Evolutionary conservation across 805 yeast species (phyloP), one percentile per base, ranked within the genome.

Genomic region (Alloascoidea hylecoeti): DNA sequence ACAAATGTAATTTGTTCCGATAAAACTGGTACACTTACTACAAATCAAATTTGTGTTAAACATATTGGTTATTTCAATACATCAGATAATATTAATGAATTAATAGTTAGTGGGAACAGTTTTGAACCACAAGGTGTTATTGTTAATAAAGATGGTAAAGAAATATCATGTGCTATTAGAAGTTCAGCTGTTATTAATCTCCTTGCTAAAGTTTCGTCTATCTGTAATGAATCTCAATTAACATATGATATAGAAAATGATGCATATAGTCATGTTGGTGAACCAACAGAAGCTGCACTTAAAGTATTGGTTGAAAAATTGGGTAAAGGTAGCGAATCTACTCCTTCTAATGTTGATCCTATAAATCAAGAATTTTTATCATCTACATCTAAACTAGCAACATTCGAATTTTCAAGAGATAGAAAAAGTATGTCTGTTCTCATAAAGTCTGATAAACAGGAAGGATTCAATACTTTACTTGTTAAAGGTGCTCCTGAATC

Each of bases 1-100:
- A 96, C 86, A 28, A 88, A 86, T 52, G 96, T 86, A 35, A 83
- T 86, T 47, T 85, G 96, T 53, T 75, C 92, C 3, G 96, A 86
- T 59, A 85, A 86, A 50, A 86, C 95, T 2, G 92, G 92, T 43
- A 86, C 95, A 5, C 66, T 86, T 47, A 86, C 96, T 16, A 82
- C 80, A 52, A 86, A 85, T 55, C 92, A 81, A 55, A 83, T 85
- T 94, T 81, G 95, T 9, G 85, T 83, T 4, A 77, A n/a, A n/a
- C 30, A 23, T 23, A n/a, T 23, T 9, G 30, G 30, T 23, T 23
- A 23, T n/a, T 23, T 23, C n/a, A 23, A n/a, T 23, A n/a, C 13
- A 9, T 9, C 30, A 9, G 30, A 23, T 23, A 9, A 23, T 9
- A 9, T 23, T 9, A n/a, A 23, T 23, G 13, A 23, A 23, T n/a